Base-by-base conservation (phyloP, 768 basidiomycete genomes). In the Leccinum rimulosum region DNA sequence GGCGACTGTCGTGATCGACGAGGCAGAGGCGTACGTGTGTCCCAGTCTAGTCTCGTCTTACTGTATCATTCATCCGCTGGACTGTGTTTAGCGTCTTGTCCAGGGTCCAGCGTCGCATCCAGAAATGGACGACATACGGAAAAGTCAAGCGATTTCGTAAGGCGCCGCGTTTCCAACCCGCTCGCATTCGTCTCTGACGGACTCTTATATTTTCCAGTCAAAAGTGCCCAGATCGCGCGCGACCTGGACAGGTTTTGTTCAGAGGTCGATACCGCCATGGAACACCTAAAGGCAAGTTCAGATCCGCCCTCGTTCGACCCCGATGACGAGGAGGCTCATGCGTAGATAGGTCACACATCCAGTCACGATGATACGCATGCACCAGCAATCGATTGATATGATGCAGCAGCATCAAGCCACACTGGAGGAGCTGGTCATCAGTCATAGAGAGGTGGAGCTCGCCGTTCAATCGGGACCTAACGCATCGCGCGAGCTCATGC, bases 401-500 rank as follows among this genome's bases (percentile, higher is more conserved):
- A 69, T 73, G 57, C 60, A 54, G 43, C 50, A 57, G 2, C 54
- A 81, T 27, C 68, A 70, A 6, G 74, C 69, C 27, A 70, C 75
- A 50, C 51, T 78, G 56, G 65, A 68, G 14, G 78, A 79, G 38
- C 66, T 79, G 10, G 55, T 82, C 15, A 77, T 74, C 5, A 76
- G 63, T 40, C 71, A 70, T 8, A 70, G 68, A 54, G 77, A 80
- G 54, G 68, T 78, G 15, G 65, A 68, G 40, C 68, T 72, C 19
- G 74, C 81, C 3, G 69, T 73, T 25, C 73, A 77, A 43, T 73
- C 75, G 43, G 81, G 80, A 3, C 74, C 77, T 28, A 73, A 67
- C 49, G 77, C 67, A 17, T 84, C 79, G 8, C 67, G 77, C 55
- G 68, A 73, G 6, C 71, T 86, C 38, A 85, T 86, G 85, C 74